Conservation (phyloP, 2,329 filamentous ascomycete species). For the Trichothecium roseum region DNA sequence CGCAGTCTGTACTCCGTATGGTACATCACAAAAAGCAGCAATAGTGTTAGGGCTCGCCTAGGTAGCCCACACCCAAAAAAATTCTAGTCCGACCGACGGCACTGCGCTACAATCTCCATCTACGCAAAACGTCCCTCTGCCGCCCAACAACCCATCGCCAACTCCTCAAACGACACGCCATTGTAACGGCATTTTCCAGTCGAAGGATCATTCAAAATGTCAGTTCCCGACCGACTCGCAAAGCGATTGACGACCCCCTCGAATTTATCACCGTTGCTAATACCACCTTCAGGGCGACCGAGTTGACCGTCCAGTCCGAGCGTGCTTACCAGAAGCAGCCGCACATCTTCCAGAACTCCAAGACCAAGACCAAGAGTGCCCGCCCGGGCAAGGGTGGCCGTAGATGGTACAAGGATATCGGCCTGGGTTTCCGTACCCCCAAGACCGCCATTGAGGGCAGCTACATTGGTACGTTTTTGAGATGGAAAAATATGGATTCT, state of each 20-base stretch:
- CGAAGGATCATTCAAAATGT: constrained; percentile 34
- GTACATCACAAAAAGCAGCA: too few relatives aligned
- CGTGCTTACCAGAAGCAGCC: constrained; percentile 99
- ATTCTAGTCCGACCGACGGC: too few relatives aligned
- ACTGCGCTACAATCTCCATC: constrained; percentile 17
- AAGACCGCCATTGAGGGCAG: constrained; percentile 96
- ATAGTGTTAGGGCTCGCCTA: too few relatives aligned
- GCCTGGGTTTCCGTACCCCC: constrained; percentile 97
- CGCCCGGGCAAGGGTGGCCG: constrained; percentile 85
- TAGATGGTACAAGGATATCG: constrained; percentile 98
- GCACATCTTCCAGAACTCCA: constrained; percentile 99
- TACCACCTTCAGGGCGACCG: constrained; percentile 70
- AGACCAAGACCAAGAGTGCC: constrained; percentile 76
- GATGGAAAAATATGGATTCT: background rate
- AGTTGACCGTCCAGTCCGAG: constrained; percentile 99
- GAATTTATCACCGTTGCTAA: constrained; percentile 6
- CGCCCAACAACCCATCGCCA: constrained; percentile 20
- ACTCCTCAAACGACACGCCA: constrained; percentile 26
- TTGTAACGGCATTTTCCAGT: constrained; percentile 16
- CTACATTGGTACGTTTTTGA: constrained; percentile 83
- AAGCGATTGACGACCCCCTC: background rate
- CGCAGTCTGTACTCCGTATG: too few relatives aligned
- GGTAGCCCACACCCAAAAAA: too few relatives aligned
- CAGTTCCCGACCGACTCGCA: constrained; percentile 15
- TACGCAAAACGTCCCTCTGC: constrained; percentile 22